These are phyloP conservation scores for Candida nitratophila DNA, from an alignment of 805 yeast genomes.

Conservation along the genomic window DNA sequence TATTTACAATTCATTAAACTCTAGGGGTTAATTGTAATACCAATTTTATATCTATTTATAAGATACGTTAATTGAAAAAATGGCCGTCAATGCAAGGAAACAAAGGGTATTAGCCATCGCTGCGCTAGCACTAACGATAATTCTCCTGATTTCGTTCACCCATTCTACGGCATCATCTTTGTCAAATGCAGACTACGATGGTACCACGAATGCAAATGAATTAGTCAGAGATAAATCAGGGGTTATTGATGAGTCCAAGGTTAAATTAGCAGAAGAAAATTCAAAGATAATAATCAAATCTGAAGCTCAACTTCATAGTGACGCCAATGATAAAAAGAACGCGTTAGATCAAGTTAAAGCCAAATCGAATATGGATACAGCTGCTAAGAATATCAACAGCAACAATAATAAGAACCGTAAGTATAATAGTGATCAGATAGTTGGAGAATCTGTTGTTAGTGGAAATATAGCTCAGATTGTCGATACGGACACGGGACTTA, in stretches of 20 bases:
- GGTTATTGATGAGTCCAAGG: constrained; percentile 33
- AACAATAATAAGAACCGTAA: not conserved
- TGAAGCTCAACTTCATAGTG: constrained; percentile 12
- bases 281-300: constrained; percentile 14
- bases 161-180: constrained; percentile 2
- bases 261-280: constrained; percentile 29
- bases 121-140: constrained; percentile 29
- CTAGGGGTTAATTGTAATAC: no score
- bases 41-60: no score
- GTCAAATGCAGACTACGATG: no score
- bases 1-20: no score
- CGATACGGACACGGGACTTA: not conserved
- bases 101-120: constrained; percentile 34
- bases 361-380: no score
- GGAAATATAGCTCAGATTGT: constrained; percentile 3
- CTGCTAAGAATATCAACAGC: no score
- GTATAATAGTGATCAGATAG: not conserved
- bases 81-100: constrained; percentile 24
- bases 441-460: constrained; percentile 1
- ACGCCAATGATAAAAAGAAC: not conserved
- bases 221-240: constrained; percentile 28
- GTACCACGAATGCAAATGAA: constrained; percentile 13
- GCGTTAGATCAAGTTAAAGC: no score
- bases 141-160: constrained; percentile 29
- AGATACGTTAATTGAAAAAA: not conserved